Base-by-base conservation (phyloP, 257 asterid genomes). In the Cynanchum wilfordii region DNA sequence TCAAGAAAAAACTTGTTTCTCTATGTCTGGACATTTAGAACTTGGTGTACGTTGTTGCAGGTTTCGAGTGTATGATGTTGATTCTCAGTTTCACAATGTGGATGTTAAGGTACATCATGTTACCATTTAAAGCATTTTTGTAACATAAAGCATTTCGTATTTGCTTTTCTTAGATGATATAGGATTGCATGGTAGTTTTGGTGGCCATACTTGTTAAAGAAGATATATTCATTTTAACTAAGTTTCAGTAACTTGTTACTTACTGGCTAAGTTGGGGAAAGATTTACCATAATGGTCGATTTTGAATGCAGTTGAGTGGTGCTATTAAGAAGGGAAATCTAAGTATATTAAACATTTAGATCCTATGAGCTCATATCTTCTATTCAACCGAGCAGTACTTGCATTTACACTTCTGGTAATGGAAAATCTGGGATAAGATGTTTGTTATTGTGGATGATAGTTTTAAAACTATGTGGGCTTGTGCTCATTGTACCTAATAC, bases 31-130 rank as follows among this genome's bases (percentile, higher is more conserved):
- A 75, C 72, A 78, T 74, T 79, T 79, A 75, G 57, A 79, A 78
- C 77, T 66, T 73, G 30, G 59, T 67, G 68, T 71, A 73, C 71
- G 50, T 82, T 80, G 60, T 67, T 58, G 54, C 96, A 95, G 99
- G 85, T 84, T 95, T 79, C 98, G 85, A 42, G 84, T 92, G 80
- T 95, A 87, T 79, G 99, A 95, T 84, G 87, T 95, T 55, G 99
- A 92, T 82, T 82, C 96, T 68, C 91, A 86, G 76, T 92, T 95
- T 81, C 97, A 95, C 71, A 81, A 87, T 72, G 57, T 79, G 58
- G 91, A 92, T 74, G 86, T 83, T 67, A 92, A 95, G 97, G 99
- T 95, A 86, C 68, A 74, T 36, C 19, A 16, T 54, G 58, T 44
- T 44, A 17, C 27, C 20, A 24, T 25, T 64, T 64, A 64, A 64